A percentile compares a stretch with the other conserved stretches of the same genome.
phyloP scores from a whole-genome alignment of 192 early-diverging fungal genomes.

The Backusella liffmaniae region DNA sequence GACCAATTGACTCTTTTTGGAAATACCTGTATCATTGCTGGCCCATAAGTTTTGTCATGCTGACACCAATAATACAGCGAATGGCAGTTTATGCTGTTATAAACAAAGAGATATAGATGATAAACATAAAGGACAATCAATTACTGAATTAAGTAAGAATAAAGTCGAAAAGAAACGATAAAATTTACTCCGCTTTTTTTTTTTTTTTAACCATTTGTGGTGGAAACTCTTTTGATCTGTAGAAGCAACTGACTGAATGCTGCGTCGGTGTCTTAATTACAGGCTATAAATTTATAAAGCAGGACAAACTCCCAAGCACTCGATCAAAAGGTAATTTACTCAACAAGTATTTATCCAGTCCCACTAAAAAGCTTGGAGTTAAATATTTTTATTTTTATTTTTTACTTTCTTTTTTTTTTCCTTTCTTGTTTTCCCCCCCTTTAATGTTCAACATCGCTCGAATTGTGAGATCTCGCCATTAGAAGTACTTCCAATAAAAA shows the following conservation, averaged over 20 bases:
- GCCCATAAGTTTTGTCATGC: background rate
- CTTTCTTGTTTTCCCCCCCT: background rate
- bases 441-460: background rate
- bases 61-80: background rate
- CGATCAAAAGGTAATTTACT: background rate
- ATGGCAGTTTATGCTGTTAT: background rate
- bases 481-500: background rate
- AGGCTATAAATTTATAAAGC: background rate
- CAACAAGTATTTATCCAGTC: conserved; percentile 1
- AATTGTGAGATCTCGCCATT: background rate
- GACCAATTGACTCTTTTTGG: background rate
- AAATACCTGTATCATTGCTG: background rate
- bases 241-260: background rate
- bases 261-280: background rate
- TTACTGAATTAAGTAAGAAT: background rate
- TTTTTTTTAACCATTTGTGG: background rate
- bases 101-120: background rate
- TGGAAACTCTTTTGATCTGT: background rate
- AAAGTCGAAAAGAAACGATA: background rate
- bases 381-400: background rate
- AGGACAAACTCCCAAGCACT: background rate
- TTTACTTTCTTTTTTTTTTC: background rate
- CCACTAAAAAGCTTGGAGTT: background rate
- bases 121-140: background rate
- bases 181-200: background rate